Percentiles rank a stretch among this genome's conserved stretches.
These are phyloP conservation scores for Tetrahymena borealis DNA, from an alignment of 73 alveolate genomes.

Conservation along the genomic window DNA sequence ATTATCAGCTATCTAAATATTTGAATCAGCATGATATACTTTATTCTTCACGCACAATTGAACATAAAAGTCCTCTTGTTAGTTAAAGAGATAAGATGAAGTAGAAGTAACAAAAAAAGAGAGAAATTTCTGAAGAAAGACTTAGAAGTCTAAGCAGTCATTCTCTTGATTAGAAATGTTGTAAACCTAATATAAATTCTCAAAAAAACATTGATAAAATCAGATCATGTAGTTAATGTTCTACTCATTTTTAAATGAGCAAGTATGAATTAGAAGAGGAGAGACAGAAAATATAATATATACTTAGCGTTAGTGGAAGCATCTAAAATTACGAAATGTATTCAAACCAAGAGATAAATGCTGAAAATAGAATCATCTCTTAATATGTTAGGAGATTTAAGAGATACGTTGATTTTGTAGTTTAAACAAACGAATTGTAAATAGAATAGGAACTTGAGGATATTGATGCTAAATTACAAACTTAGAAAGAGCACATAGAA, in stretches of 20 bases:
- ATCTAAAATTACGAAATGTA: neutral
- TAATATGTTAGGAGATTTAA: neutral
- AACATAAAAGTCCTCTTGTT: neutral
- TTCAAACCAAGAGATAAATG: neutral
- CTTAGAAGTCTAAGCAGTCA: neutral
- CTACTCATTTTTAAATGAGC: neutral
- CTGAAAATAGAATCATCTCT: neutral
- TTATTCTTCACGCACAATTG: neutral
- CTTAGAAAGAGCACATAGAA: neutral
- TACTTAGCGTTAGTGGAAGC: neutral
- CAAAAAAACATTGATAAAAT: neutral
- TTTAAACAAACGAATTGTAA: neutral
- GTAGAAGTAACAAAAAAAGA: neutral
- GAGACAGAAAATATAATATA: neutral
- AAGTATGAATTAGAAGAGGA: neutral
- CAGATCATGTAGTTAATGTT: neutral
- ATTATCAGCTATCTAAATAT: neutral
- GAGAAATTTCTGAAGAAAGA: neutral
- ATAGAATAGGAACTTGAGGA: neutral
- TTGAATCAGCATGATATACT: neutral
- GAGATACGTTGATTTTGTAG: neutral
- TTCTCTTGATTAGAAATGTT: neutral
- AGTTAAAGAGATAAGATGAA: neutral
- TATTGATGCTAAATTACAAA: neutral
- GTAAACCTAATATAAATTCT: neutral